Evolutionary conservation across 371 early-diverging fungal genomes (phyloP).

Genomic region (Phascolomyces articulosus): DNA sequence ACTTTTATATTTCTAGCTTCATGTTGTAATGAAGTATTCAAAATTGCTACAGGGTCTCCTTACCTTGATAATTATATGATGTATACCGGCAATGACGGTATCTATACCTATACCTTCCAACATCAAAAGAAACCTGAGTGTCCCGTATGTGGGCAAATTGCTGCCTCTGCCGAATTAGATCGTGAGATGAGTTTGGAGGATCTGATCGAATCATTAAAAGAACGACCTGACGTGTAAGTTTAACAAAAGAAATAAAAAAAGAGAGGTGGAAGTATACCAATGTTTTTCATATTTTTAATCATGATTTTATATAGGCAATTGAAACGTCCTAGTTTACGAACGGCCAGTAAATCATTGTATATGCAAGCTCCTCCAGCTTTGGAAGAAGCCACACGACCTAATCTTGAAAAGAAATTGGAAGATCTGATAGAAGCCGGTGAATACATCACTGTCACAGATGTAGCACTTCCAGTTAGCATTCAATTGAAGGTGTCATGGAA

Average conservation of each 20-base stretch:
- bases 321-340: slow-evolving; percentile 76
- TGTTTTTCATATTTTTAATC: not conserved
- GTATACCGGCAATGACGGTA: slow-evolving; percentile 90
- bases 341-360: slow-evolving; percentile 65
- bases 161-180: slow-evolving; percentile 42
- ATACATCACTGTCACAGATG: slow-evolving; percentile 77
- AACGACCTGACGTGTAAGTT: slow-evolving; percentile 72
- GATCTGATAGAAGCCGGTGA: slow-evolving; percentile 70
- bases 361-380: slow-evolving; percentile 81
- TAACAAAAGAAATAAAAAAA: not conserved
- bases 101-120: slow-evolving; percentile 91
- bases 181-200: slow-evolving; percentile 62
- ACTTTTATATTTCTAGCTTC: slow-evolving; percentile 55
- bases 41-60: slow-evolving; percentile 80
- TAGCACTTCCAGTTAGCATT: slow-evolving; percentile 67
- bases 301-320: slow-evolving; percentile 63
- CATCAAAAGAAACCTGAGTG: slow-evolving; percentile 86
- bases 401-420: slow-evolving; percentile 63
- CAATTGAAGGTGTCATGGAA: slow-evolving; percentile 41
- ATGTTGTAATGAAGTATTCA: slow-evolving; percentile 94
- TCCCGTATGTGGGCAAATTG: slow-evolving; percentile 83
- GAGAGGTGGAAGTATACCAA: not conserved
- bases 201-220: slow-evolving; percentile 74
- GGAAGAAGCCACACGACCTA: slow-evolving; percentile 73
- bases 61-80: slow-evolving; percentile 93